Percentiles rank a stretch among this genome's conserved stretches.
These are phyloP conservation scores for Cryptococcus jaspeensis DNA, from an alignment of 1,284 basidiomycete species.

Conservation along the genomic window DNA sequence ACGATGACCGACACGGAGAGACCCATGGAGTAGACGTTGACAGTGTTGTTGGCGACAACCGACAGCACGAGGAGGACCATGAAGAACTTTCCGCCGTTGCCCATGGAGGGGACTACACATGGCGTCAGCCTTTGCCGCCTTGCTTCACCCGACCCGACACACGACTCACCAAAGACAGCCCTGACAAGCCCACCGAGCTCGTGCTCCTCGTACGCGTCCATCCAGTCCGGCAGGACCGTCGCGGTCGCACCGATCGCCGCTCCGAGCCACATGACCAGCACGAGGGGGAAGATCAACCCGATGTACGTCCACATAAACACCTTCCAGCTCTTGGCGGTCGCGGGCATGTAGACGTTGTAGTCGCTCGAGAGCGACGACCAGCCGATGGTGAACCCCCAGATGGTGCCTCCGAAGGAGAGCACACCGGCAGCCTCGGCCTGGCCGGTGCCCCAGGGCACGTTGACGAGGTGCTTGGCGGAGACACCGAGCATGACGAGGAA, in stretches of 20 bases:
- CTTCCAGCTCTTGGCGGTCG: conserved; percentile 39
- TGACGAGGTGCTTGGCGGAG: conserved; percentile 35
- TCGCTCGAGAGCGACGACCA: conserved; percentile 49
- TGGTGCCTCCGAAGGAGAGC: conserved; percentile 46
- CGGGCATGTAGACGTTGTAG: conserved; percentile 52
- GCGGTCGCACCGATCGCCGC: conserved; percentile 43
- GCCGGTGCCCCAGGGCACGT: conserved; percentile 35
- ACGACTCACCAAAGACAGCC: conserved; percentile 30
- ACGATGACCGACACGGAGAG: conserved; percentile 43
- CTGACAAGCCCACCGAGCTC: conserved; percentile 50
- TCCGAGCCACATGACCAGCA: conserved; percentile 47
- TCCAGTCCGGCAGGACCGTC: conserved; percentile 13
- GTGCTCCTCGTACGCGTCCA: conserved; percentile 27
- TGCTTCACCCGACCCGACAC: no score
- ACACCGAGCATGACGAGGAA: conserved; percentile 47
- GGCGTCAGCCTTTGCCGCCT: background rate
- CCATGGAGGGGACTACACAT: conserved; percentile 31
- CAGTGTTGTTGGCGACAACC: conserved; percentile 50
- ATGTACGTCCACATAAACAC: conserved; percentile 49
- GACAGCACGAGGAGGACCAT: conserved; percentile 43
- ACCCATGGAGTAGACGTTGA: conserved; percentile 45
- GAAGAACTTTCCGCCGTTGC: conserved; percentile 41
- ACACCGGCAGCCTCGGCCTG: conserved; percentile 40
- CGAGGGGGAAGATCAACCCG: conserved; percentile 48
- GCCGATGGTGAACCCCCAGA: conserved; percentile 40